Percentiles rank a stretch among this genome's conserved stretches.
Evolutionary conservation across 345 rosid genomes (phyloP).

Genomic region (Barbarea vulgaris): DNA sequence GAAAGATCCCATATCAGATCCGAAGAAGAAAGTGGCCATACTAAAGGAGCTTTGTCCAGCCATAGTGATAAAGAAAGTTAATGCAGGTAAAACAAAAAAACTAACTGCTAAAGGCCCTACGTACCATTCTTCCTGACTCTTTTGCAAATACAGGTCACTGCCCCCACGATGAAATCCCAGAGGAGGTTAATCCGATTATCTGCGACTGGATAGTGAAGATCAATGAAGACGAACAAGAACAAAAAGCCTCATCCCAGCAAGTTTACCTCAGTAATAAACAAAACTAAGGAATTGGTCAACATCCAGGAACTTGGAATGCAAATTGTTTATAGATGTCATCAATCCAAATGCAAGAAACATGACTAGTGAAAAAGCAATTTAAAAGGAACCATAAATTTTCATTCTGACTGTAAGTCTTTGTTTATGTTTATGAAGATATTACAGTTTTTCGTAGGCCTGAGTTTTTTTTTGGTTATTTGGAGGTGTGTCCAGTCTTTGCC

Average conservation of each 20-base stretch:
- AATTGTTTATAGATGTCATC: constrained; percentile 9
- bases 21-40: constrained; percentile 65
- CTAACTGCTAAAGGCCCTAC: neutral
- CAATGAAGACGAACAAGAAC: constrained; percentile 35
- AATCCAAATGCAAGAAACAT: neutral
- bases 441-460: neutral
- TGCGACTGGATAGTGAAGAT: constrained; percentile 55
- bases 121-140: neutral
- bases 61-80: constrained; percentile 52
- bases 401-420: neutral
- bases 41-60: constrained; percentile 58
- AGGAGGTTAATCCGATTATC: constrained; percentile 57
- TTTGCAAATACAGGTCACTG: constrained; percentile 63
- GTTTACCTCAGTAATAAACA: neutral
- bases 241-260: constrained; percentile 21
- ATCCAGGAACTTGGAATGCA: neutral
- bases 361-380: neutral
- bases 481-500: neutral
- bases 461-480: neutral
- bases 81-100: constrained; percentile 56
- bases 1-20: constrained; percentile 78
- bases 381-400: neutral
- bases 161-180: constrained; percentile 84
- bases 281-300: neutral
- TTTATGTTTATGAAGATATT: too few relatives aligned